Evolutionary conservation across 2,329 filamentous ascomycete genomes (phyloP), one percentile per base, ranked within the genome.

Genomic region (Ceratocystiopsis brevicomis): DNA sequence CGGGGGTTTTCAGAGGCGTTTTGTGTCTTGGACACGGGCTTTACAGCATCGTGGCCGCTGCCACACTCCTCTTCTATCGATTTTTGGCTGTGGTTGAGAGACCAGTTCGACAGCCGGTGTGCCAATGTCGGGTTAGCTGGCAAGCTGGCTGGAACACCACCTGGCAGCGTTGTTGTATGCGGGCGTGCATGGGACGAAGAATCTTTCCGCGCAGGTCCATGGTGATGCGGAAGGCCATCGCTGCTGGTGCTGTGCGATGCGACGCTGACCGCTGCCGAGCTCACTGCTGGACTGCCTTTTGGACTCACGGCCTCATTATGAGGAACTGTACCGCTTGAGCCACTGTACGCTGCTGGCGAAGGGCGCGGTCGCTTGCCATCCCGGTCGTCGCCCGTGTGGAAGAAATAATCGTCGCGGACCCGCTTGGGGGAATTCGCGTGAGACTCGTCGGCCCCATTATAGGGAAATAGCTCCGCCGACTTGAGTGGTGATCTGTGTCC

Each of bases 311-410:
- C 2, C 25, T 30, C 25, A 30, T 11, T 30, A 11, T 30, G 8
- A 30, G 25, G 5, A 10, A 4, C 25, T 30, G 25, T 30, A 9
- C 25, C 10, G 25, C 25, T 11, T 10, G 6, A 11, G 6, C 6
- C 25, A 30, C 25, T 30, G 10, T 30, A 6, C 4, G 33, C 33
- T 15, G 35, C 39, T 0, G 47, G 45, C 10, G 47, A 50, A 3
- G 42, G 45, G 21, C 47, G 42, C 11, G 47, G 17, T 38, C 48
- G 30, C n/a, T 50, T 50, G 16, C 15, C 11, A 11, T 47, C 45
- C 6, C 42, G 42, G 15, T 46, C 40, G 35, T 11, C 44, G 38
- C 8, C 44, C 10, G 43, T 44, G 12, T 10, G n/a, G 1, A 21
- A 3, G 9, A 37, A 13, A 18, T 14, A 2, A 10, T 13, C 35